Evolutionary conservation across 176 grass and related monocot genomes (phyloP), one percentile per base, ranked within the genome.

Genomic region (Pharus latifolius): DNA sequence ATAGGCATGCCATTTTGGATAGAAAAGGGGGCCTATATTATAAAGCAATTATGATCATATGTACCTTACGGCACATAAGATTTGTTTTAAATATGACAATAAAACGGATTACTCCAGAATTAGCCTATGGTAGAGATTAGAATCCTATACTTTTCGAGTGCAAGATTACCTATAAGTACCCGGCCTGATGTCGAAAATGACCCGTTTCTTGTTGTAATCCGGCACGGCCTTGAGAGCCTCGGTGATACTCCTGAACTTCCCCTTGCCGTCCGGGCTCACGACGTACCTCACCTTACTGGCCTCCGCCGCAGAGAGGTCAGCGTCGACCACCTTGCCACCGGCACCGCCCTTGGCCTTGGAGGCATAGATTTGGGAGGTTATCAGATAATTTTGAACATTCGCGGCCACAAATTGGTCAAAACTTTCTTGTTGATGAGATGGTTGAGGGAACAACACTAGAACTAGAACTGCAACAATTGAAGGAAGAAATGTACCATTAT

Each of bases 181-280:
- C 4, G 85, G 63, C 51, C 32, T 58, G 75, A 88, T 75, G 38
- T 70, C 75, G n/a, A 88, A 46, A 70, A 88, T 88, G 63, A 83
- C 56, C 16, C 85, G 56, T 63, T 60, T 63, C 19, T 46, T 79
- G 52, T 88, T 83, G 7, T 18, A 53, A 18, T 74, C 70, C 10
- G 85, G 85, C 32, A 83, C 65, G 34, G 68, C 65, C 23, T 47
- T 61, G 20, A 88, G 3, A 58, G 85, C 85, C 0, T 83, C 69
- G 31, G 10, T 26, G 80, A 88, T 63, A 32, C 62, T 88, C 31
- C 7, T 43, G 65, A 74, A 83, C 22, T 38, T 58, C 1, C 85
- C 85, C 17, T 65, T 70, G 5, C 85, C 79, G 51, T 88, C 62
- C 43, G 64, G 10, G 74, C 74, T 73, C 56, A 88, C 79, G 7